Percentiles rank a stretch among this genome's conserved stretches.
These are phyloP conservation scores for Andalucia godoyi DNA, from an alignment of 78 protist genomes.

Conservation along the genomic window DNA sequence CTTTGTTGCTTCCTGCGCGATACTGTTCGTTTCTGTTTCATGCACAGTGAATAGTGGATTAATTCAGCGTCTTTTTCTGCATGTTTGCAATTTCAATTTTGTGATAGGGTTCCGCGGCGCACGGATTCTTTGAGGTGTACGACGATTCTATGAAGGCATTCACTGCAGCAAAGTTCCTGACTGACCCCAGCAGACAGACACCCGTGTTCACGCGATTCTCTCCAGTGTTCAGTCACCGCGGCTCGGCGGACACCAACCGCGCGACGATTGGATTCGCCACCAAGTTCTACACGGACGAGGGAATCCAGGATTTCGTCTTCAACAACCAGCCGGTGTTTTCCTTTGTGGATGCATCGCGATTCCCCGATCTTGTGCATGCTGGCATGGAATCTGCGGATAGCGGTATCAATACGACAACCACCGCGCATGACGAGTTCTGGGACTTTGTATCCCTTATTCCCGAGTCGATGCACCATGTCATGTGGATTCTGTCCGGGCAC, in stretches of 20 bases:
- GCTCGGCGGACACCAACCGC: constrained; percentile 40
- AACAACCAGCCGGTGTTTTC: constrained; percentile 49
- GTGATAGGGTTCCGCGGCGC: constrained; percentile 1
- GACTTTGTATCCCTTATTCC: constrained; percentile 31
- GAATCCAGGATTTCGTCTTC: constrained; percentile 40
- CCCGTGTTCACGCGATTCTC: constrained; percentile 36
- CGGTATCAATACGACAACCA: no score
- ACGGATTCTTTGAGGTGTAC: constrained; percentile 12
- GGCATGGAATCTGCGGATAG: constrained; percentile 4
- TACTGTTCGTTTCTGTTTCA: no score
- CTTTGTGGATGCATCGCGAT: constrained; percentile 29
- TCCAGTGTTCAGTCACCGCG: constrained; percentile 30
- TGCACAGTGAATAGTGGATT: no score
- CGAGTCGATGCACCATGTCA: constrained; percentile 33
- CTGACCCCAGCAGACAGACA: constrained; percentile 8
- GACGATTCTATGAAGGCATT: neutral
- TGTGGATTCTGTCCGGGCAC: constrained; percentile 26
- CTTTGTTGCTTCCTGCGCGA: no score
- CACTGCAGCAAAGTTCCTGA: constrained; percentile 10
- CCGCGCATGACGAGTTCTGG: no score
- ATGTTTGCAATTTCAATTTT: no score
- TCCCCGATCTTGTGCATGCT: constrained; percentile 39
- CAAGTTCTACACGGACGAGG: constrained; percentile 51
- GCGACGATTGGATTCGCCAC: constrained; percentile 45
- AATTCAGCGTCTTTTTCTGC: no score